These are phyloP conservation scores for Pisolithus sp. DNA, from an alignment of 768 basidiomycete species.

Conservation along the genomic window DNA sequence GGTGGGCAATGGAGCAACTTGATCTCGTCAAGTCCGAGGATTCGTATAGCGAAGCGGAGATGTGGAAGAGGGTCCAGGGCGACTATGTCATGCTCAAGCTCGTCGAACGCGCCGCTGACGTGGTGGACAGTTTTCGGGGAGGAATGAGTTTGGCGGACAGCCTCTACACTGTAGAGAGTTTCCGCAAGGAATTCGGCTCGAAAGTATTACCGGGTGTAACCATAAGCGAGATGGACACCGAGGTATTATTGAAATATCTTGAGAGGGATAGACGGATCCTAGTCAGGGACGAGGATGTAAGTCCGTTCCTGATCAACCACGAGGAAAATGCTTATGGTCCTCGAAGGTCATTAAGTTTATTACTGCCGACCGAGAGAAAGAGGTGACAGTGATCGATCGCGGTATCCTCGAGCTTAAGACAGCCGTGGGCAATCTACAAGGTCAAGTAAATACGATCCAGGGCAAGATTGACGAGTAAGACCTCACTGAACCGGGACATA, in stretches of 20 bases:
- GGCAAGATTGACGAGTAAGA: slow-evolving; percentile 66
- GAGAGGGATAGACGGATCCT: slow-evolving; percentile 67
- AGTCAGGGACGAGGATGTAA: slow-evolving; percentile 61
- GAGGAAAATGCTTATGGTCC: background rate
- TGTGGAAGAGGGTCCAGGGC: slow-evolving; percentile 58
- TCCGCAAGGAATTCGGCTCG: slow-evolving; percentile 51
- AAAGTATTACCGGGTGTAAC: slow-evolving; percentile 35
- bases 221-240: slow-evolving; percentile 58
- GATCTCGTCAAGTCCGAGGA: slow-evolving; percentile 63
- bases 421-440: slow-evolving; percentile 59
- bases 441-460: slow-evolving; percentile 66
- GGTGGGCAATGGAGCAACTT: slow-evolving; percentile 83
- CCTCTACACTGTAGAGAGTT: slow-evolving; percentile 56
- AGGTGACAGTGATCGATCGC: slow-evolving; percentile 71
- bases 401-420: slow-evolving; percentile 77
- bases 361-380: slow-evolving; percentile 26
- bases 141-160: slow-evolving; percentile 46
- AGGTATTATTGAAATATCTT: slow-evolving; percentile 69
- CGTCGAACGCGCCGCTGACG: slow-evolving; percentile 61
- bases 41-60: slow-evolving; percentile 35
- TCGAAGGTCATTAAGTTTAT: slow-evolving; percentile 79
- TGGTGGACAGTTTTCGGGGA: slow-evolving; percentile 38
- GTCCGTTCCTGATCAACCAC: slow-evolving; percentile 13
- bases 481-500: background rate
- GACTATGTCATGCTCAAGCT: slow-evolving; percentile 65